A percentile compares a stretch with the other conserved stretches of the same genome.
Evolutionary conservation across 345 rosid genomes (phyloP).

Genomic region (Rhodomyrtus tomentosa): DNA sequence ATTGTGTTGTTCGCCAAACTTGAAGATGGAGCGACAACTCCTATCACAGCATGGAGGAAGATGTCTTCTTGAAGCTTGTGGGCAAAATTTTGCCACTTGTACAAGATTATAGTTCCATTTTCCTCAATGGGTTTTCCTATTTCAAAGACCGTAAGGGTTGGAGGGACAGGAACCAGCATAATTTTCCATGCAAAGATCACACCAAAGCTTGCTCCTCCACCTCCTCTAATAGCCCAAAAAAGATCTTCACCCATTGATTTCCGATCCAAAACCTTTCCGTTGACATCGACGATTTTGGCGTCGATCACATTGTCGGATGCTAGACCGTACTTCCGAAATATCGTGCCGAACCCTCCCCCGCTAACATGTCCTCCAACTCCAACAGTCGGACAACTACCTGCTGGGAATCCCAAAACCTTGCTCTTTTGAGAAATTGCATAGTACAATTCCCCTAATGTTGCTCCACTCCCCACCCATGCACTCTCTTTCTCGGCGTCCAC

Average conservation of each 20-base stretch:
- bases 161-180: constrained; percentile 54
- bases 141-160: constrained; percentile 43
- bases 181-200: constrained; percentile 50
- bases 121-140: constrained; percentile 36
- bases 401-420: constrained; percentile 47
- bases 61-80: constrained; percentile 38
- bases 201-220: constrained; percentile 67
- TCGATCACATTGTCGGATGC: constrained; percentile 69
- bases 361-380: constrained; percentile 61
- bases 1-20: constrained; percentile 16
- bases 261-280: constrained; percentile 44
- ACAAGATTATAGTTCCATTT: constrained; percentile 27
- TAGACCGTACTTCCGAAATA: constrained; percentile 70
- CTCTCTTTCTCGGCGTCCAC: constrained; percentile 20
- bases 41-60: constrained; percentile 13
- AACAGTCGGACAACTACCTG: constrained; percentile 49
- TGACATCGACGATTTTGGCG: constrained; percentile 43
- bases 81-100: constrained; percentile 44
- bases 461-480: constrained; percentile 73
- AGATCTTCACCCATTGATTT: constrained; percentile 50
- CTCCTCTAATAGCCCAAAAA: constrained; percentile 74
- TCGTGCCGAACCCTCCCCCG: constrained; percentile 55
- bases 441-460: constrained; percentile 56
- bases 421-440: constrained; percentile 47
- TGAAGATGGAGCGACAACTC: constrained; percentile 30